phyloP scores from a whole-genome alignment of 768 basidiomycete genomes.

The Rhizopogon roseolus region DNA sequence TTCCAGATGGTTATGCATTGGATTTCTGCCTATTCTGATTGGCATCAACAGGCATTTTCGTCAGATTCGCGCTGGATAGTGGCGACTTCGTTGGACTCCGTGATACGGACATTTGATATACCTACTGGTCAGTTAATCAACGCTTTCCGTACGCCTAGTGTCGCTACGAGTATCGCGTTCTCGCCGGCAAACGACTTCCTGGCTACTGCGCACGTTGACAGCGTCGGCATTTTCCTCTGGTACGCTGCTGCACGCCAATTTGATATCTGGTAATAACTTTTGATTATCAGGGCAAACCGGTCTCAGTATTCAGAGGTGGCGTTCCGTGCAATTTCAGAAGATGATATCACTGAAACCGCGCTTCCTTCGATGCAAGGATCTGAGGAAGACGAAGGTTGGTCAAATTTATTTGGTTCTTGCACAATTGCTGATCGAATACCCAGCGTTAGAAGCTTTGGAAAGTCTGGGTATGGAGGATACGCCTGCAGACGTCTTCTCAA shows the following conservation, averaged over 20 bases:
- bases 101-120: constrained; percentile 93
- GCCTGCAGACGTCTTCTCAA: constrained; percentile 68
- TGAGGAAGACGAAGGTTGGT: constrained; percentile 73
- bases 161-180: constrained; percentile 88
- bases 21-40: constrained; percentile 2
- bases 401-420: not conserved
- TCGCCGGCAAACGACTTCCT: constrained; percentile 96
- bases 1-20: constrained; percentile 4
- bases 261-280: not conserved
- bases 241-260: constrained; percentile 24
- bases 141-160: constrained; percentile 80
- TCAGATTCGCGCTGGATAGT: constrained; percentile 94
- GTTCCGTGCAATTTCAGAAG: constrained; percentile 74
- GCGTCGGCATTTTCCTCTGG: constrained; percentile 95
- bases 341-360: constrained; percentile 60
- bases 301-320: constrained; percentile 89
- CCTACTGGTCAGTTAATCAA: constrained; percentile 92
- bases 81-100: constrained; percentile 81
- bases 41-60: constrained; percentile 71
- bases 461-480: constrained; percentile 56
- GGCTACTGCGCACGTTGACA: constrained; percentile 92
- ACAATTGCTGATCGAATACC: constrained; percentile 5
- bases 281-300: constrained; percentile 74
- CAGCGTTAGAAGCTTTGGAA: constrained; percentile 72
- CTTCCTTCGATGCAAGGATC: constrained; percentile 84